Percentiles rank a stretch among this genome's conserved stretches.
Evolutionary conservation across 1,284 basidiomycete genomes (phyloP).

Genomic region (Neotropicomus parvogracilis): DNA sequence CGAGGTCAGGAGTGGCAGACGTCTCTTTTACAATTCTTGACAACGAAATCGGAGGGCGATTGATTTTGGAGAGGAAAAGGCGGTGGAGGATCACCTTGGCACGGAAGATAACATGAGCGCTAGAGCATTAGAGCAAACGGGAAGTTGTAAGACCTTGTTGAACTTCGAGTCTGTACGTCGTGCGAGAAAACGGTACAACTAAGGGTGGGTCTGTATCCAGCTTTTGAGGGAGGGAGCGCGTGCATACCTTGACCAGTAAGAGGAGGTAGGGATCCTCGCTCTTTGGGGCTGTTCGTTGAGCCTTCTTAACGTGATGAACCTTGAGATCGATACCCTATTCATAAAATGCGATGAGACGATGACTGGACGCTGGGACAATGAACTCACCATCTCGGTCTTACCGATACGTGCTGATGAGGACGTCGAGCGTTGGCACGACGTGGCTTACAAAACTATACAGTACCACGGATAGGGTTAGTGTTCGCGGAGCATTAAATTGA

Average conservation of each 20-base stretch:
- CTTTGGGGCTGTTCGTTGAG: conserved; percentile 91
- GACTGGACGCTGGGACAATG: conserved; percentile 34
- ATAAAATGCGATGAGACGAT: conserved; percentile 16
- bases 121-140: neutral
- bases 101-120: conserved; percentile 17
- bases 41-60: conserved; percentile 95
- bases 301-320: conserved; percentile 99
- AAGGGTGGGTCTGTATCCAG: conserved; percentile 13
- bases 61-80: conserved; percentile 95
- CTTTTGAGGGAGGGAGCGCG: neutral
- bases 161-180: conserved; percentile 94
- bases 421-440: conserved; percentile 34
- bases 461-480: conserved; percentile 26
- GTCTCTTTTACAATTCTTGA: conserved; percentile 88
- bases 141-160: conserved; percentile 73
- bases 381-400: conserved; percentile 77
- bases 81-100: conserved; percentile 86
- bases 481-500: conserved; percentile 37
- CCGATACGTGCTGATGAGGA: conserved; percentile 43
- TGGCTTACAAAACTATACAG: conserved; percentile 62
- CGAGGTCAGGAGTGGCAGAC: conserved; percentile 61
- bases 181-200: conserved; percentile 99
- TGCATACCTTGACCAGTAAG: conserved; percentile 90
- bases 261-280: conserved; percentile 99
- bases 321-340: conserved; percentile 94